Percentiles rank a stretch among this genome's conserved stretches.
Conservation (phyloP, 1,139 yeast genomes). For the Zygotorulaspora mrakii region DNA sequence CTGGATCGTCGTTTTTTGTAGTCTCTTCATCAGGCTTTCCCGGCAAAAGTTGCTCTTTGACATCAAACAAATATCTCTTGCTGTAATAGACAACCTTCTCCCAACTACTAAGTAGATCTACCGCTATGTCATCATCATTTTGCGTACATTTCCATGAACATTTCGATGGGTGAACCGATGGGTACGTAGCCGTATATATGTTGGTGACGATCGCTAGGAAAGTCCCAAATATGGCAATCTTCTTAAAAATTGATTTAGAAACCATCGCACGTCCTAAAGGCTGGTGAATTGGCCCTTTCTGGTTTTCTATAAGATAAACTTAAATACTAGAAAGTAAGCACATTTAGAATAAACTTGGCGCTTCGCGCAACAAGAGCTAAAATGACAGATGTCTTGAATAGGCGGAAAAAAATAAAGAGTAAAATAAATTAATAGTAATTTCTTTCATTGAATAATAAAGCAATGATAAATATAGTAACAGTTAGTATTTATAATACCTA, state of each 20-base stretch:
- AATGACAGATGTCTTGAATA: too few relatives aligned
- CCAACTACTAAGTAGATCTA: slow-evolving; percentile 6
- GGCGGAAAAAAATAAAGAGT: too few relatives aligned
- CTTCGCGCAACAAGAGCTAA: too few relatives aligned
- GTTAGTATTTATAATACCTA: too few relatives aligned
- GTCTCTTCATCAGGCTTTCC: slow-evolving; percentile 18
- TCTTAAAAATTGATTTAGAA: slow-evolving; percentile 15
- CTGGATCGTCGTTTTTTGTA: slow-evolving; percentile 16
- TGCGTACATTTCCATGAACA: slow-evolving; percentile 54
- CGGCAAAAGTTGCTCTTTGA: slow-evolving; percentile 22
- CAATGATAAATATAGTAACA: too few relatives aligned
- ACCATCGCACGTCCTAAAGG: slow-evolving; percentile 1
- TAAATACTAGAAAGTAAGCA: not conserved
- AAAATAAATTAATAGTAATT: too few relatives aligned
- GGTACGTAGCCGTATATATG: slow-evolving; percentile 67
- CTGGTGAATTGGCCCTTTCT: not conserved
- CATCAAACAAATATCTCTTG: slow-evolving; percentile 30
- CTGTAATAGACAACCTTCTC: slow-evolving; percentile 18
- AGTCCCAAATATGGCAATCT: slow-evolving; percentile 33
- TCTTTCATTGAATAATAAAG: too few relatives aligned
- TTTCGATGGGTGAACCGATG: slow-evolving; percentile 49
- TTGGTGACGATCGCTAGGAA: slow-evolving; percentile 47
- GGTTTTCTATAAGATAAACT: not conserved
- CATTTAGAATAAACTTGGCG: too few relatives aligned
- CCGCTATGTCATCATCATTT: slow-evolving; percentile 19